These are phyloP conservation scores for Lactarius hatsudake DNA, from an alignment of 768 basidiomycete species.

Conservation along the genomic window DNA sequence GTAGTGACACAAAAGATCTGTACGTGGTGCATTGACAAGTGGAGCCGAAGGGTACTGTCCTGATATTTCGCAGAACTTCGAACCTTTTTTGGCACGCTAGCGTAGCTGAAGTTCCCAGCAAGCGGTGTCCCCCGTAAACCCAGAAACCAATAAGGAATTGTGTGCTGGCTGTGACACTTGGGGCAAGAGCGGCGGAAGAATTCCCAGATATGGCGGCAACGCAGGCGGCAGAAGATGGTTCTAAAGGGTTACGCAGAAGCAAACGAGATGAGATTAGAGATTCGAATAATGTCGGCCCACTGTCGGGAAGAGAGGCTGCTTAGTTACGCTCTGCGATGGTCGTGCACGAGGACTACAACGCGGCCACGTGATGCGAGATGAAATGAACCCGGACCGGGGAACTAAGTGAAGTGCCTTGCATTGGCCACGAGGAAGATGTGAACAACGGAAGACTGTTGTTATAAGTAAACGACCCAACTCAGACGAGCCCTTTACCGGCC, in stretches of 20 bases:
- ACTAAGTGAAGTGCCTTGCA: not conserved
- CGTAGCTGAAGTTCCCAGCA: no score
- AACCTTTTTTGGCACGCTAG: not conserved
- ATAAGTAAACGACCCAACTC: no score
- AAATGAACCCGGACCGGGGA: not conserved
- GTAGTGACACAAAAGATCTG: not conserved
- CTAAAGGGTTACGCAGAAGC: not conserved
- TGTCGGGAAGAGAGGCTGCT: no score
- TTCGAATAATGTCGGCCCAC: not conserved
- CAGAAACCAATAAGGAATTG: not conserved
- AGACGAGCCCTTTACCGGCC: slow-evolving; percentile 4
- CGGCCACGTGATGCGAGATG: not conserved
- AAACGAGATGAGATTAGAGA: not conserved
- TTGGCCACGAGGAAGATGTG: slow-evolving; percentile 15
- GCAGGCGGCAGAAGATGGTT: not conserved
- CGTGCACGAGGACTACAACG: not conserved
- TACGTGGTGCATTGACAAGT: not conserved
- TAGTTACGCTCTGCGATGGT: not conserved
- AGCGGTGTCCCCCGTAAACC: not conserved
- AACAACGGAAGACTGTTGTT: not conserved
- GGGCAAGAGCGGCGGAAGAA: not conserved
- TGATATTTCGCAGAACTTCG: not conserved
- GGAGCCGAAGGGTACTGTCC: not conserved
- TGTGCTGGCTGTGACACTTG: not conserved
- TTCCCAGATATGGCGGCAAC: not conserved